Evolutionary conservation across 495 filamentous ascomycete genomes (phyloP).

Genomic region (Talaromyces adpressus): DNA sequence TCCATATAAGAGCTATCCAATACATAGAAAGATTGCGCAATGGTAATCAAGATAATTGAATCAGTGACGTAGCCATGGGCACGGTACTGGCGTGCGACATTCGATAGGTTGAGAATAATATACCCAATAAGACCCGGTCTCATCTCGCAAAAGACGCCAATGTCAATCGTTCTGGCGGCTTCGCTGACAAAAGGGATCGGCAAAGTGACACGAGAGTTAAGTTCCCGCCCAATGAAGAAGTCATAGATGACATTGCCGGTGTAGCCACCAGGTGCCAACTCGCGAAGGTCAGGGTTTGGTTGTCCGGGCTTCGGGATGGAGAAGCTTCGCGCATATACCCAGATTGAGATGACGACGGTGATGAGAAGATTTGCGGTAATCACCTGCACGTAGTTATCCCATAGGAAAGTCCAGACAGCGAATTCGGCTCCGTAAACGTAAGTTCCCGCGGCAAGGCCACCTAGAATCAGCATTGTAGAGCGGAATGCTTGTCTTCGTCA

Average conservation of each 20-base stretch:
- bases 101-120: slow-evolving; percentile 80
- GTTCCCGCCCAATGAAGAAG: slow-evolving; percentile 94
- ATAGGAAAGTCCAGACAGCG: slow-evolving; percentile 84
- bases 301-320: slow-evolving; percentile 61
- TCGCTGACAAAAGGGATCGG: slow-evolving; percentile 60
- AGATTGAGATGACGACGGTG: slow-evolving; percentile 57
- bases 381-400: slow-evolving; percentile 81
- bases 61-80: slow-evolving; percentile 77
- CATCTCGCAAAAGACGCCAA: slow-evolving; percentile 87
- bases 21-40: slow-evolving; percentile 77
- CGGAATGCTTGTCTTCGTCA: slow-evolving; percentile 55
- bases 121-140: slow-evolving; percentile 87
- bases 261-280: slow-evolving; percentile 74
- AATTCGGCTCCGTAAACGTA: slow-evolving; percentile 72
- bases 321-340: slow-evolving; percentile 76
- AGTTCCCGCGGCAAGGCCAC: slow-evolving; percentile 64
- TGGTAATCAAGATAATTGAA: slow-evolving; percentile 73
- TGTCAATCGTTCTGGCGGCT: slow-evolving; percentile 59
- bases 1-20: slow-evolving; percentile 88
- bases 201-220: slow-evolving; percentile 81
- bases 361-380: slow-evolving; percentile 79
- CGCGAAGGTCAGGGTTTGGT: slow-evolving; percentile 52
- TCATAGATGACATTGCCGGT: slow-evolving; percentile 88
- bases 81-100: slow-evolving; percentile 81
- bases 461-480: slow-evolving; percentile 64